Evolutionary conservation across 176 grass and related monocot genomes (phyloP).

Genomic region (Hyparrhenia diplandra): DNA sequence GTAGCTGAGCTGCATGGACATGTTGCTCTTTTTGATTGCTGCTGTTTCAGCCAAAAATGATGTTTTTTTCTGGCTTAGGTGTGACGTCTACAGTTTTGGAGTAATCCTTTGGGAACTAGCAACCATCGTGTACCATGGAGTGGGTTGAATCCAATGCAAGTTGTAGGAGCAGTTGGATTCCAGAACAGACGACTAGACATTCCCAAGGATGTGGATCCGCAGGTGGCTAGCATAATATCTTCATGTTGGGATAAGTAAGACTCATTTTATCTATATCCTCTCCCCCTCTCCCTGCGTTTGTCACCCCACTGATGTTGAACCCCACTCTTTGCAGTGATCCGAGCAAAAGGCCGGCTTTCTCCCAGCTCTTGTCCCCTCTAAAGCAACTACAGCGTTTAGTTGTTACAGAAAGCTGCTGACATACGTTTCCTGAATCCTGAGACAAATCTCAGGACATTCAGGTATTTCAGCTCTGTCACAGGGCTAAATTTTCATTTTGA

Average conservation of each 20-base stretch:
- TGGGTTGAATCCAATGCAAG: constrained; percentile 97
- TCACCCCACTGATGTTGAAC: not conserved
- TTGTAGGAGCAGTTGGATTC: constrained; percentile 94
- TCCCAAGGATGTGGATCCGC: constrained; percentile 63
- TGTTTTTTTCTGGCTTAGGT: constrained; percentile 48
- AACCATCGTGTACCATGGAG: constrained; percentile 88
- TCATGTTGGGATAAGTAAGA: constrained; percentile 94
- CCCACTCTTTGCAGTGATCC: constrained; percentile 59
- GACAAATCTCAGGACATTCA: constrained; percentile 11
- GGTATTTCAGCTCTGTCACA: constrained; percentile 30
- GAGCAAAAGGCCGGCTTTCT: constrained; percentile 80
- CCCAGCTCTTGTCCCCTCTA: constrained; percentile 69
- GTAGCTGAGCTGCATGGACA: constrained; percentile 21
- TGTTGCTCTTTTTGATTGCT: not conserved
- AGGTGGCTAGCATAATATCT: constrained; percentile 81
- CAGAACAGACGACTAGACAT: constrained; percentile 94
- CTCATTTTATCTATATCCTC: not conserved
- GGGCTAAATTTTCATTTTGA: constrained; percentile 38
- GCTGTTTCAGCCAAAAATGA: not conserved
- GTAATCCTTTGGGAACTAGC: constrained; percentile 98
- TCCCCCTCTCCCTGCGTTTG: not conserved
- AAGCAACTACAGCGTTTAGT: constrained; percentile 73
- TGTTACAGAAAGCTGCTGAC: constrained; percentile 41
- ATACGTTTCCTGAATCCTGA: constrained; percentile 16
- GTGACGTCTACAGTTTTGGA: constrained; percentile 97